These are phyloP conservation scores for Zasmidium angulare DNA, from an alignment of 2,329 filamentous ascomycete genomes.

Conservation along the genomic window DNA sequence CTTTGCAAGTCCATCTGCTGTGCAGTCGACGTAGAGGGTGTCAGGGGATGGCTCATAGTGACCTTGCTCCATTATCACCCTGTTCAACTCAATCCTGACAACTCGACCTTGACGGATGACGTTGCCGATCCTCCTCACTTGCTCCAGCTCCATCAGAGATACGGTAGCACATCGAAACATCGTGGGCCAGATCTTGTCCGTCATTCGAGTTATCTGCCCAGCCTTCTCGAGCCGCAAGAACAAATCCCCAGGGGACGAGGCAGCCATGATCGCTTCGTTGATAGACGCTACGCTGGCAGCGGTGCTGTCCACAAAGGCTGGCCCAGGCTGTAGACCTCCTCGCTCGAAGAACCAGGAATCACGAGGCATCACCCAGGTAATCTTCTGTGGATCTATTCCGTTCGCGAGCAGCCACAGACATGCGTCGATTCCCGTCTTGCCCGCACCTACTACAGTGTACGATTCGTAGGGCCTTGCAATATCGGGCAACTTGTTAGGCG, in stretches of 20 bases:
- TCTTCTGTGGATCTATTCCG: conserved; percentile 9
- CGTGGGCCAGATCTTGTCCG: conserved; percentile 12
- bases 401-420: conserved; percentile 20
- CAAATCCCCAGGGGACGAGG: conserved; percentile 13
- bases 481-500: conserved; percentile 13
- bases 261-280: conserved; percentile 8
- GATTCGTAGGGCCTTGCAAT: conserved; percentile 7
- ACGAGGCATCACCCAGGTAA: conserved; percentile 24
- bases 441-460: conserved; percentile 22
- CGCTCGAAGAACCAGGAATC: conserved; percentile 20
- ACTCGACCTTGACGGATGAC: conserved; percentile 19
- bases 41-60: conserved; percentile 3
- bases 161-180: conserved; percentile 22
- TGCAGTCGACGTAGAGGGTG: conserved; percentile 23
- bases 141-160: conserved; percentile 16
- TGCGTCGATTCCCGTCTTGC: conserved; percentile 25
- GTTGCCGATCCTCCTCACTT: conserved; percentile 14
- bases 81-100: conserved; percentile 1
- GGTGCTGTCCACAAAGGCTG: not conserved
- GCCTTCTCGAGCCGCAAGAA: conserved; percentile 8
- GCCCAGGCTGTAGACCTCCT: conserved; percentile 9
- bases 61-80: conserved; percentile 15
- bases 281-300: not conserved
- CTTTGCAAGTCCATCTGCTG: conserved; percentile 14
- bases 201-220: conserved; percentile 6